Base-by-base conservation (phyloP, 208 protist species). In the Tritrichomonas foetus region DNA sequence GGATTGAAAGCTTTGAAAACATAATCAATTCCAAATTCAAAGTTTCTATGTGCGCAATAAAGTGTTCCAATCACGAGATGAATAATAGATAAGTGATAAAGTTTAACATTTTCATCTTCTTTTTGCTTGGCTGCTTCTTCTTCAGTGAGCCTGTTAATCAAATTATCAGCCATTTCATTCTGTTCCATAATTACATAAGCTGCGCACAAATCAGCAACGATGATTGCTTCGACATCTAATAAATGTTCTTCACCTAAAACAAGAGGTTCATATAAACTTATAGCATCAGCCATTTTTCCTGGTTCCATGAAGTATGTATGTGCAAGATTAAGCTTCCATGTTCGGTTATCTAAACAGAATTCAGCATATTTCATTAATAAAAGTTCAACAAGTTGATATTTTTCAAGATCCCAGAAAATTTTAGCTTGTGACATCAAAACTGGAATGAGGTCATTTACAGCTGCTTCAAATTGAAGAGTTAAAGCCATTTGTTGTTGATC, bases 341-440 rank as follows among this genome's bases (percentile, higher is more conserved):
- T 94, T 9, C 75, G 30, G 41, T 96, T 47, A 49, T 96, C 94
- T 27, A 3, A 27, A 47, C 95, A 96, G 36, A 96, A 95, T 0
- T 96, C 95, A 25, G 97, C 97, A 16, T 97, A 98, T 95, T 98
- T 97, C 49, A 97, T 96, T 94, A 99, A 98, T 3, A 96, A 64
- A 94, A 97, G 97, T 95, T 98, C 97, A 25, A 98, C 98, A 94
- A 97, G 96, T 33, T 96, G 96, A 94, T 98, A 99, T 95, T 99
- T 98, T 89, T 99, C 97, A 93, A 98, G 97, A 93, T 99, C 97
- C 98, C 98, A 99, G 96, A 98, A 99, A 61, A 99, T 98, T 95
- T 98, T 98, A n/a, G 98, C 98, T 92, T 97, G 94, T 14, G 95
- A 84, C 96, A 97, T 97, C 9, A 99, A 97, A 20, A 99, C 97